Percentiles rank a stretch among this genome's conserved stretches.
Conservation (phyloP, 176 grass and related monocot species). For the Bothriochloa decipiens region DNA sequence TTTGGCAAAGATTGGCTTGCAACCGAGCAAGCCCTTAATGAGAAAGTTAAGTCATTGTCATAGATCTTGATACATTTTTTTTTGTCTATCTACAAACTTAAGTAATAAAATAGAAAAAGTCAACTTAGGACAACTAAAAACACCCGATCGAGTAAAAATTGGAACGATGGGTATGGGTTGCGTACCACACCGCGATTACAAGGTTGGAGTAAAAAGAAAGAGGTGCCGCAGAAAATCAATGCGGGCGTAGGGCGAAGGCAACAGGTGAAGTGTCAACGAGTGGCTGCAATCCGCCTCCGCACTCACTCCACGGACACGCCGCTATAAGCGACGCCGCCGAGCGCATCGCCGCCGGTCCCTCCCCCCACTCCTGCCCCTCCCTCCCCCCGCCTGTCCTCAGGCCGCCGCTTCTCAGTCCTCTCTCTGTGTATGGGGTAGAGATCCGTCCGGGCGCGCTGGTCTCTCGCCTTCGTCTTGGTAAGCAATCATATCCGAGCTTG, state of each 20-base stretch:
- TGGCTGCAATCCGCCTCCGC: constrained; percentile 38
- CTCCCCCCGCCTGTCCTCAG: not conserved
- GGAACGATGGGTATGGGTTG: not conserved
- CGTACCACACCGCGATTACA: not conserved
- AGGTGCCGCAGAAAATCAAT: constrained; percentile 29
- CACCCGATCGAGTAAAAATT: not conserved
- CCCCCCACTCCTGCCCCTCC: not conserved
- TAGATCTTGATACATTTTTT: not conserved
- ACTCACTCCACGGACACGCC: constrained; percentile 31
- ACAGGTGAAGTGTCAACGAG: constrained; percentile 41
- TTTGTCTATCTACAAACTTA: not conserved
- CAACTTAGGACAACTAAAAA: not conserved
- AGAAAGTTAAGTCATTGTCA: not conserved
- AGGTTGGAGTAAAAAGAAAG: not conserved
- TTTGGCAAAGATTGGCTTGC: too few species aligned
- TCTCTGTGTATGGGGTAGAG: not conserved
- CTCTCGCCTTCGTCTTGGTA: constrained; percentile 10
- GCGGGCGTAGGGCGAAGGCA: constrained; percentile 11
- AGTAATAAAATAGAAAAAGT: not conserved
- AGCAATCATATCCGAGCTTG: constrained; percentile 19
- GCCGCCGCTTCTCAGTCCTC: constrained; percentile 13
- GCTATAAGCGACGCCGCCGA: constrained; percentile 9
- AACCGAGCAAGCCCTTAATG: too few species aligned
- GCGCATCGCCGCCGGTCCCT: constrained; percentile 15
- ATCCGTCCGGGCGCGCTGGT: not conserved